These are phyloP conservation scores for Nitzschia sp. DNA, from an alignment of 108 stramenopile species.

Conservation along the genomic window DNA sequence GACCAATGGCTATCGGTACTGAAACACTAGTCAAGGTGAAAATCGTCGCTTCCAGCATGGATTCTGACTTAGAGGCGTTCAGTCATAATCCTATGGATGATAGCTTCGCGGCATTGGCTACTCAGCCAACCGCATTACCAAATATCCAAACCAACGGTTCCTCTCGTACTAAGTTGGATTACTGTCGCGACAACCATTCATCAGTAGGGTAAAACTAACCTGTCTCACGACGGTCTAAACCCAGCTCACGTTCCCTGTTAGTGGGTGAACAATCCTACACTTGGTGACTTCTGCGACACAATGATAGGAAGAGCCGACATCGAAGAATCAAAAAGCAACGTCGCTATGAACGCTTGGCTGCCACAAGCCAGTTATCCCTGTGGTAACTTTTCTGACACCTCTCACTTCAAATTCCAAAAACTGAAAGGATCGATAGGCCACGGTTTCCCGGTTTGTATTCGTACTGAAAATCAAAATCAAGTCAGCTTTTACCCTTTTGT, in stretches of 20 bases:
- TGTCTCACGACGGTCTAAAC: conserved; percentile 99
- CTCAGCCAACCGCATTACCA: conserved; percentile 92
- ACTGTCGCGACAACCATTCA: conserved; percentile 89
- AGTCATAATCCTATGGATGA: conserved; percentile 93
- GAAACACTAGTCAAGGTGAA: conserved; percentile 76
- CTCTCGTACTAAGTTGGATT: conserved; percentile 99
- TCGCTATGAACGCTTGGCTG: conserved; percentile 87
- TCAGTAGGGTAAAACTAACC: conserved; percentile 96
- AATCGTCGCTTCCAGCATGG: conserved; percentile 90
- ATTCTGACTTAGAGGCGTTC: conserved; percentile 97
- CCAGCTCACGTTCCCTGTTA: conserved; percentile 96
- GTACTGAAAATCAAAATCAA: conserved; percentile 97
- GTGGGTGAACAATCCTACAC: conserved; percentile 97
- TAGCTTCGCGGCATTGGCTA: conserved; percentile 93
- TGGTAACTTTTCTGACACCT: conserved; percentile 99
- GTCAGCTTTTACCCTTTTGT: conserved; percentile 87
- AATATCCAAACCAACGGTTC: conserved; percentile 97
- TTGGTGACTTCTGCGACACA: conserved; percentile 95
- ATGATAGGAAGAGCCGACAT: conserved; percentile 96
- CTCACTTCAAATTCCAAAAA: conserved; percentile 94
- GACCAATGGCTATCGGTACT: conserved; percentile 70
- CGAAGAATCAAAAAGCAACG: conserved; percentile 95
- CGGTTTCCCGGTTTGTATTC: conserved; percentile 95
- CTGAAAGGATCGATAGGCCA: conserved; percentile 97
- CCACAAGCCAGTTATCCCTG: conserved; percentile 98